A percentile compares a stretch with the other conserved stretches of the same genome.
These are phyloP conservation scores for Mucor lusitanicus DNA, from an alignment of 371 early-diverging fungal genomes.

Conservation along the genomic window DNA sequence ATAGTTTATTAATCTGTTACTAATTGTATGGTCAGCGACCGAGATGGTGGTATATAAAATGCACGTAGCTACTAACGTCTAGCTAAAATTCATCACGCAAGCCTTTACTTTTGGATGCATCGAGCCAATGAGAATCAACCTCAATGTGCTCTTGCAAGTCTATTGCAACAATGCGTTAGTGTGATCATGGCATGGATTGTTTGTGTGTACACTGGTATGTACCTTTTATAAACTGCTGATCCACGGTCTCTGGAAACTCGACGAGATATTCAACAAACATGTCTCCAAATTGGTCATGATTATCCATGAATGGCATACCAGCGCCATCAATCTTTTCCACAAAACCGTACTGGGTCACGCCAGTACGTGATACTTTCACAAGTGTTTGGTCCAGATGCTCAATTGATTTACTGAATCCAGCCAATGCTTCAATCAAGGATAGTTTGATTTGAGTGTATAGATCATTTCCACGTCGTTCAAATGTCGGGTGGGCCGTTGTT, in stretches of 20 bases:
- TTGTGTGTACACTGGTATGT: constrained; percentile 2
- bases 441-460: constrained; percentile 82
- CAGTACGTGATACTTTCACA: constrained; percentile 60
- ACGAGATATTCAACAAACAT: constrained; percentile 89
- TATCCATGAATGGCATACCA: constrained; percentile 79
- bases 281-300: constrained; percentile 75
- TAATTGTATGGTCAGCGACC: too few relatives aligned
- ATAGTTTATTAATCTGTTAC: too few relatives aligned
- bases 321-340: constrained; percentile 76
- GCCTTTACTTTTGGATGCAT: neutral
- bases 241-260: constrained; percentile 73
- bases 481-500: constrained; percentile 78
- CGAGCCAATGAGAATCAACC: neutral
- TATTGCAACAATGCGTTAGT: neutral
- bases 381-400: constrained; percentile 82
- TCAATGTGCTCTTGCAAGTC: neutral
- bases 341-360: constrained; percentile 69
- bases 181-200: too few relatives aligned
- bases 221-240: constrained; percentile 39
- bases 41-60: too few relatives aligned
- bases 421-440: constrained; percentile 83
- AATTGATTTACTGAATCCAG: constrained; percentile 83
- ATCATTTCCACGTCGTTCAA: constrained; percentile 82
- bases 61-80: too few relatives aligned
- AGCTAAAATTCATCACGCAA: neutral